phyloP scores from a whole-genome alignment of 345 rosid species.

The Brassica incana region DNA sequence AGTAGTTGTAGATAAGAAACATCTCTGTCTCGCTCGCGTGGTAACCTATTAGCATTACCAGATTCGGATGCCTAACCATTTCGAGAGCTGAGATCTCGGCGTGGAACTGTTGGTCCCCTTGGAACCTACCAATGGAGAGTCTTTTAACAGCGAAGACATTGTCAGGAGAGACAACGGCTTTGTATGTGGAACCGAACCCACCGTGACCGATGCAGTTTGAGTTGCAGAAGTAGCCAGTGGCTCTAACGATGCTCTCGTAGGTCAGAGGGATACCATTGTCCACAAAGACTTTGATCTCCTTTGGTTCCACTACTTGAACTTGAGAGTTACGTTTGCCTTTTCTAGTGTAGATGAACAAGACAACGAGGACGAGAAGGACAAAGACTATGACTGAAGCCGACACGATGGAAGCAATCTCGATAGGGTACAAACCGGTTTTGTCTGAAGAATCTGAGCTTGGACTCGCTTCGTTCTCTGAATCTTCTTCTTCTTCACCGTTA shows the following conservation, averaged over 20 bases:
- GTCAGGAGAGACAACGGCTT: constrained; percentile 52
- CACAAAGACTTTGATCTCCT: constrained; percentile 50
- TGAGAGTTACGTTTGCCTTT: constrained; percentile 47
- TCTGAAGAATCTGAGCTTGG: constrained; percentile 12
- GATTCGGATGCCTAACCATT: constrained; percentile 54
- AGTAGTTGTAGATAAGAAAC: constrained; percentile 66
- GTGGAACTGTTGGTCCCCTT: constrained; percentile 60
- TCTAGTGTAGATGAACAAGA: constrained; percentile 49
- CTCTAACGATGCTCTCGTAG: constrained; percentile 55
- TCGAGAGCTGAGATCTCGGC: constrained; percentile 68
- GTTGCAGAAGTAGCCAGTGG: constrained; percentile 55
- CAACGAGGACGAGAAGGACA: constrained; percentile 49
- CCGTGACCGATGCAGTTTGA: constrained; percentile 61
- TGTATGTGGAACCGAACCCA: constrained; percentile 65
- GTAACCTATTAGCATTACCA: constrained; percentile 55
- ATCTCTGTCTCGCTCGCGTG: constrained; percentile 66
- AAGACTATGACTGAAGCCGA: constrained; percentile 63
- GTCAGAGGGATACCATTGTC: constrained; percentile 48
- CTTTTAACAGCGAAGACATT: constrained; percentile 53
- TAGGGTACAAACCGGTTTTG: constrained; percentile 40
- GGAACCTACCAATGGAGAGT: constrained; percentile 61
- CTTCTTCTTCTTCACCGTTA: constrained; percentile 17
- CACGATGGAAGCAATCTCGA: constrained; percentile 62
- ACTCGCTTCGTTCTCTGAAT: background rate
- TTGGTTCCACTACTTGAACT: constrained; percentile 36